Percentiles rank a stretch among this genome's conserved stretches.
phyloP scores from a whole-genome alignment of 1,139 yeast genomes.

The Debaryomyces sp. region DNA sequence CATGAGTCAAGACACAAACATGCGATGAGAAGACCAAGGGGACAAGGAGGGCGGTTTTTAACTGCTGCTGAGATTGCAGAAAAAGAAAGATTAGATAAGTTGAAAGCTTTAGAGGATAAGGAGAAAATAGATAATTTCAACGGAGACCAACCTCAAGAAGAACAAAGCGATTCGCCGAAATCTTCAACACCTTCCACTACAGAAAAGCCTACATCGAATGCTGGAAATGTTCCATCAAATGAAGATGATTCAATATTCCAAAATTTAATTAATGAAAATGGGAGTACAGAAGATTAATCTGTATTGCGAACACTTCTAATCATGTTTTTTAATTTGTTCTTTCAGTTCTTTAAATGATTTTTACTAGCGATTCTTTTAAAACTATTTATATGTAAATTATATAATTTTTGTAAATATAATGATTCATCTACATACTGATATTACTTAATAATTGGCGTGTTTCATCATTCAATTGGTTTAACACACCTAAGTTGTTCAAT shows the following conservation, averaged over 20 bases:
- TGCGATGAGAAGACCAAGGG: constrained; percentile 99
- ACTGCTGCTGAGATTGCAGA: constrained; percentile 98
- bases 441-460: constrained; percentile 20
- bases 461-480: constrained; percentile 31
- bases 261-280: constrained; percentile 15
- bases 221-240: constrained; percentile 1
- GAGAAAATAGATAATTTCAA: constrained; percentile 15
- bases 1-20: constrained; percentile 98
- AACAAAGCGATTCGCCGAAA: not conserved
- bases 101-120: constrained; percentile 41
- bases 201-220: constrained; percentile 1
- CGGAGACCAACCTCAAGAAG: constrained; percentile 4
- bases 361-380: constrained; percentile 1
- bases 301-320: not conserved
- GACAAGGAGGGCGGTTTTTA: constrained; percentile 95
- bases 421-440: constrained; percentile 5
- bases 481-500: constrained; percentile 32
- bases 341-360: not conserved
- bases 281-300: constrained; percentile 7
- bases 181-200: not conserved
- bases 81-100: constrained; percentile 60
- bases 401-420: constrained; percentile 4
- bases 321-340: not conserved
- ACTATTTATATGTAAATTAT: constrained; percentile 2
- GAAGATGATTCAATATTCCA: constrained; percentile 20